Evolutionary conservation across 2,329 filamentous ascomycete species (phyloP), one percentile per base, ranked within the genome.

Genomic region (Sphaerulina vaccinii): DNA sequence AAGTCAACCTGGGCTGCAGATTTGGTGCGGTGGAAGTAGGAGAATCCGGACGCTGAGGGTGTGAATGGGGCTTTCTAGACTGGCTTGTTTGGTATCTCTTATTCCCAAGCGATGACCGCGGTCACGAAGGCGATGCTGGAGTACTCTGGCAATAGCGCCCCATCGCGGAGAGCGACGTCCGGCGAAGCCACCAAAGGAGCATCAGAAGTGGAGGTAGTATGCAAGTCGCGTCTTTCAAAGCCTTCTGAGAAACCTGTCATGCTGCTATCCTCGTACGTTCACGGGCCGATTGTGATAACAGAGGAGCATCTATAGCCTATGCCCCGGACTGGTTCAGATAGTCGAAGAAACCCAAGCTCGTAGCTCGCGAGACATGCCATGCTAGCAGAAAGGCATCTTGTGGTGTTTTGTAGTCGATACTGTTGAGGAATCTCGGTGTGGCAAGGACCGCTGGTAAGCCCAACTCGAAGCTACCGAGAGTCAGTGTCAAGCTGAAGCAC

Each of bases 41-140:
- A 54, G 37, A 50, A 65, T 35, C 59, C 59, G 6, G 56, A 54
- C 11, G 60, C 55, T 57, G 33, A 60, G 19, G 63, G 64, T 4
- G 54, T 65, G 0, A 64, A 66, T 37, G 61, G 61, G 22, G 63
- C 53, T 2, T 64, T 66, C 22, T 65, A 54, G 59, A n/a, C 32
- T n/a, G n/a, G n/a, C n/a, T n/a, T n/a, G n/a, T n/a, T n/a, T n/a
- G n/a, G n/a, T n/a, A n/a, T n/a, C n/a, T n/a, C n/a, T n/a, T n/a
- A n/a, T n/a, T n/a, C n/a, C n/a, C n/a, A n/a, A n/a, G n/a, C n/a
- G n/a, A n/a, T n/a, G n/a, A n/a, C n/a, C n/a, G n/a, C n/a, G n/a
- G n/a, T n/a, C n/a, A n/a, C n/a, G n/a, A n/a, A n/a, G n/a, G n/a
- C n/a, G n/a, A n/a, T n/a, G n/a, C n/a, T n/a, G n/a, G n/a, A n/a